Evolutionary conservation across 331 rosid species (phyloP), one percentile per base, ranked within the genome.

Genomic region (Pyracantha coccinea): DNA sequence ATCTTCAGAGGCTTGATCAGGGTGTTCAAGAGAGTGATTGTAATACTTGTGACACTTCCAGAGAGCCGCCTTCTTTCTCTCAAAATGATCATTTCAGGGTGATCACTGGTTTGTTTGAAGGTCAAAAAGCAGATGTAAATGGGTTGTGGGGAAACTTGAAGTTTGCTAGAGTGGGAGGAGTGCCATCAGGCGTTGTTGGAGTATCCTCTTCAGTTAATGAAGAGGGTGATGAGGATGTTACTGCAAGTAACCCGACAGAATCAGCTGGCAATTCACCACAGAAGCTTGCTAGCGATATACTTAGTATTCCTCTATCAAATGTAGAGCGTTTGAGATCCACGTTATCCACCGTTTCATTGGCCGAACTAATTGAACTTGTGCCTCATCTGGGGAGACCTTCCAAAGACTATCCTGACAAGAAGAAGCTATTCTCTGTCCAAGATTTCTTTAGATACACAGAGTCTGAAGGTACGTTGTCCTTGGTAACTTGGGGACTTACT

Each of bases 381-480:
- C 98, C 96, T 0, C 99, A 90, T 62, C 77, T 92, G 47, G 93
- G 97, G 77, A 83, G 84, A 60, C 66, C 96, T 69, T 14, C 93
- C 28, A 95, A 90, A 86, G 99, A 92, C 24, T 86, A 95, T 83
- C 99, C 99, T 50, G 99, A 95, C 81, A 95, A 95, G 89, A 95
- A 95, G 91, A 92, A 89, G 81, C 82, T 95, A 23, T 65, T 90
- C 78, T 95, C 96, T 7, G 99, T 95, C 63, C 97, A 95, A 76
- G 99, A 92, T 88, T 95, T 95, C 86, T 95, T 95, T 83, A 89
- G 97, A 87, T 95, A 95, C 90, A 86, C 99, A 27, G 98, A 92
- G 79, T 75, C 98, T 17, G 99, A 95, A 95, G 99, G 99, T 95
- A 84, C 55, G 86, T 11, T 63, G 66, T 77, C 58, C 67, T 50